These are phyloP conservation scores for Sarocladiaceae sp. DNA, from an alignment of 2,329 filamentous ascomycete species.

Conservation along the genomic window DNA sequence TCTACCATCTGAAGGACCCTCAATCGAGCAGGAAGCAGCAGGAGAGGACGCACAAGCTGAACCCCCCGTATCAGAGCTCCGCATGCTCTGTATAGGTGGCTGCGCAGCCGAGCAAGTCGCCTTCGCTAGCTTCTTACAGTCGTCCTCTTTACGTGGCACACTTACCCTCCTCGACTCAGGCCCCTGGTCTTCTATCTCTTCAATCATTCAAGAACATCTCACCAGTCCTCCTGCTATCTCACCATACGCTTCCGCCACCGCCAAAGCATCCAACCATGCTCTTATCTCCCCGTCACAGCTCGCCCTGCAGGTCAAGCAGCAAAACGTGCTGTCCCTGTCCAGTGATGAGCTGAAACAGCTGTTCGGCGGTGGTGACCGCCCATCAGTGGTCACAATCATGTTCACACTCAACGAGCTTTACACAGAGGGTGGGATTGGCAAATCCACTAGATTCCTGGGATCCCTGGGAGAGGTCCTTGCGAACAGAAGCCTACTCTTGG, in stretches of 20 bases:
- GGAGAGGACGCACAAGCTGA: background rate
- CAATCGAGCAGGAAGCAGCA: conserved; percentile 9
- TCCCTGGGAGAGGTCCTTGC: conserved; percentile 54
- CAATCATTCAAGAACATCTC: conserved; percentile 50
- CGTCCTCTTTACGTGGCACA: conserved; percentile 19
- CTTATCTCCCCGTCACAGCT: conserved; percentile 35
- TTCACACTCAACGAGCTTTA: conserved; percentile 98
- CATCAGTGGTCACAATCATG: conserved; percentile 68
- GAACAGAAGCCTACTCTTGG: conserved; percentile 63
- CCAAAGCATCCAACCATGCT: conserved; percentile 36
- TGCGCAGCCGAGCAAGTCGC: conserved; percentile 57
- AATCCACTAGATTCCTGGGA: conserved; percentile 72
- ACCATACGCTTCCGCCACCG: conserved; percentile 44
- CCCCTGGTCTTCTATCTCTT: conserved; percentile 62
- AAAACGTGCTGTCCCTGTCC: conserved; percentile 41
- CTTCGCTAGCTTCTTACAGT: conserved; percentile 36
- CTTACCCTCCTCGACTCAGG: conserved; percentile 75
- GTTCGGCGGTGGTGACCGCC: conserved; percentile 21
- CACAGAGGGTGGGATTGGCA: conserved; percentile 61
- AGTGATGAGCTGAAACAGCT: conserved; percentile 25
- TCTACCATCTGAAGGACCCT: conserved; percentile 7
- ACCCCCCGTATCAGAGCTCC: conserved; percentile 19
- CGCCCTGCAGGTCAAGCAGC: conserved; percentile 34
- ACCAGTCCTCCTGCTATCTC: conserved; percentile 44
- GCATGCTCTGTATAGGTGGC: conserved; percentile 46